Evolutionary conservation across 768 basidiomycete genomes (phyloP).

Genomic region (Tubosaeta sp.): DNA sequence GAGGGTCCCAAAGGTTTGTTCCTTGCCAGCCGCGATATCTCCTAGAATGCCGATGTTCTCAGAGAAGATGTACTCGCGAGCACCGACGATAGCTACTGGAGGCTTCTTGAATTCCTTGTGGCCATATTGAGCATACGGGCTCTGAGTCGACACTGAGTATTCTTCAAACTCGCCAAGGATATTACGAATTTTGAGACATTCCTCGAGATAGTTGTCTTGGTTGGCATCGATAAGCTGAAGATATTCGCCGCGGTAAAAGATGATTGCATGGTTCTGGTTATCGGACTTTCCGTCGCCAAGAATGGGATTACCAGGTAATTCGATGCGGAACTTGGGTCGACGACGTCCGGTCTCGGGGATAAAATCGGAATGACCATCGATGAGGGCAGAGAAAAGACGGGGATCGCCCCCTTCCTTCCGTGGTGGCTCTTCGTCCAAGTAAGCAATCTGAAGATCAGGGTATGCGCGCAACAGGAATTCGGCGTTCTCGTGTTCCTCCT

Average conservation of each 20-base stretch:
- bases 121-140: constrained; percentile 88
- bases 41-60: constrained; percentile 99
- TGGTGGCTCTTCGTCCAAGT: constrained; percentile 93
- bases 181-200: constrained; percentile 98
- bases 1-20: constrained; percentile 98
- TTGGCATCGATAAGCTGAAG: constrained; percentile 99
- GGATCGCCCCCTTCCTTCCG: constrained; percentile 94
- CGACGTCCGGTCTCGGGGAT: constrained; percentile 83
- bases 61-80: constrained; percentile 99
- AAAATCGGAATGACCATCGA: constrained; percentile 98
- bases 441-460: constrained; percentile 97
- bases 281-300: constrained; percentile 99
- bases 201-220: constrained; percentile 99
- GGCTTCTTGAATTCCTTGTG: constrained; percentile 83
- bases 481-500: constrained; percentile 98
- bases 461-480: constrained; percentile 97
- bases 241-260: constrained; percentile 99
- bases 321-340: constrained; percentile 95
- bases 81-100: constrained; percentile 96
- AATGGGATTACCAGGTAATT: constrained; percentile 98
- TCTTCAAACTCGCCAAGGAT: constrained; percentile 98
- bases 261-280: constrained; percentile 99
- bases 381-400: constrained; percentile 90
- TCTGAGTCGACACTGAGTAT: constrained; percentile 77
- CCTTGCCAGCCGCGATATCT: constrained; percentile 97